Percentiles rank a stretch among this genome's conserved stretches.
These are phyloP conservation scores for Hermanozyma aechmeae DNA, from an alignment of 805 yeast genomes.

Conservation along the genomic window DNA sequence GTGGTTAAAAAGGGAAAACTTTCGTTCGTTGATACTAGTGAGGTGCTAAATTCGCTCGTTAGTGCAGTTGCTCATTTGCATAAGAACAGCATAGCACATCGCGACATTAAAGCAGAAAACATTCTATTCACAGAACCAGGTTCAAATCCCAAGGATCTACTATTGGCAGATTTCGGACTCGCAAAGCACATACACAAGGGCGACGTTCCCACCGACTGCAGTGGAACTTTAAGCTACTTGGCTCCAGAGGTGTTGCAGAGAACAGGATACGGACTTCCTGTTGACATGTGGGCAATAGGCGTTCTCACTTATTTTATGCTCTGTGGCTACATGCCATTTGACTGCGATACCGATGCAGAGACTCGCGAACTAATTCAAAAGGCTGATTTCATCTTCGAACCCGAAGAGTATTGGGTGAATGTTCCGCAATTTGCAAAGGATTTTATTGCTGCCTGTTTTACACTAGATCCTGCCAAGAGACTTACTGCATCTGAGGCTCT, in stretches of 20 bases:
- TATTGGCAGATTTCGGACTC: slow-evolving; percentile 58
- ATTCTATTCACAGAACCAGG: slow-evolving; percentile 36
- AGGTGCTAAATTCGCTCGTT: slow-evolving; percentile 39
- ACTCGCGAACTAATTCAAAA: slow-evolving; percentile 53
- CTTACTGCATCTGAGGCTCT: slow-evolving; percentile 36
- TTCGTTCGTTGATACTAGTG: slow-evolving; percentile 37
- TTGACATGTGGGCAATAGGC: slow-evolving; percentile 74
- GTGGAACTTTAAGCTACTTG: slow-evolving; percentile 70
- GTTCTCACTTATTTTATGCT: slow-evolving; percentile 62
- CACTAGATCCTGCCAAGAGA: slow-evolving; percentile 35
- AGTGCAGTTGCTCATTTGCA: slow-evolving; percentile 54
- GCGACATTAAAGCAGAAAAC: slow-evolving; percentile 70
- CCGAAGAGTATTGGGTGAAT: slow-evolving; percentile 47
- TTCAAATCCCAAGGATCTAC: slow-evolving; percentile 27
- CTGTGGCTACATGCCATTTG: slow-evolving; percentile 72
- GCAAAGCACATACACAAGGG: slow-evolving; percentile 36
- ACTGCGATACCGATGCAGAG: slow-evolving; percentile 61
- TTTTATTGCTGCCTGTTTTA: slow-evolving; percentile 48
- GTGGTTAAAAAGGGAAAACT: slow-evolving; percentile 39
- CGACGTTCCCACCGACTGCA: slow-evolving; percentile 33
- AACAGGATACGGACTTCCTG: slow-evolving; percentile 48
- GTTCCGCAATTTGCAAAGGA: slow-evolving; percentile 46
- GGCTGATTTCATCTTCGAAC: slow-evolving; percentile 54
- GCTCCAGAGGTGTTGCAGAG: slow-evolving; percentile 57
- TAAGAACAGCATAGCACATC: slow-evolving; percentile 49